Evolutionary conservation across 352 stramenopile genomes (phyloP), one percentile per base, ranked within the genome.

Genomic region (Blastocystis sp.): DNA sequence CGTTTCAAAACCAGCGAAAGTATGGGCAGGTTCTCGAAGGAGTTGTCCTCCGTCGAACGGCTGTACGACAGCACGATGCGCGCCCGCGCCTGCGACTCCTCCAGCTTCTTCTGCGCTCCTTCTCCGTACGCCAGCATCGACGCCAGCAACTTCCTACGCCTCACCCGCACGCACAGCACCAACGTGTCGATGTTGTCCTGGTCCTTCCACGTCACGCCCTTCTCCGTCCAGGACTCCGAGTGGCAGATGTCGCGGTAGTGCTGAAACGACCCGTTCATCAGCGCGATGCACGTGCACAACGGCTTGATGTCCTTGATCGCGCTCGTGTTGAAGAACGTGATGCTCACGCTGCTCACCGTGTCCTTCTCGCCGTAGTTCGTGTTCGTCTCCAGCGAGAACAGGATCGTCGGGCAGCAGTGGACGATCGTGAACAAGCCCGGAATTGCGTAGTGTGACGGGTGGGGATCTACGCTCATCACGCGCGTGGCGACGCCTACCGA

Each of bases 11-110:
- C 55, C 16, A 85, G 74, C 24, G 74, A 85, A 13, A 85, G 31
- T 10, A 85, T 67, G 12, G 74, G 74, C 24, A 85, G 74, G 66
- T 85, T 85, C 74, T 85, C 74, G 21, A 85, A 31, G 12, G 74
- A 70, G 19, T 45, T 45, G 29, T 85, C 74, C 31, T 85, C 55
- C n/a, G 55, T 45, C 33, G 55, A 45, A 19, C 74, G 74, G 66
- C 55, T 85, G 61, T 85, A 85, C 13, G 74, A 85, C 55, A 85
- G 3, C 21, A 70, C 74, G 12, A 85, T 69, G n/a, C 74, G 74
- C 39, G n/a, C 59, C 2, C 31, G 74, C 31, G 41, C 60, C 19
- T 26, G 33, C 59, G 74, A 85, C n/a, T 45, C 31, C 29, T 85
- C 74, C 24, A 85, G 41, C 74, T 16, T 67, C 45, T 12, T 2